These are phyloP conservation scores for Leccinum pseudoinsigne DNA, from an alignment of 1,284 basidiomycete genomes.

Conservation along the genomic window DNA sequence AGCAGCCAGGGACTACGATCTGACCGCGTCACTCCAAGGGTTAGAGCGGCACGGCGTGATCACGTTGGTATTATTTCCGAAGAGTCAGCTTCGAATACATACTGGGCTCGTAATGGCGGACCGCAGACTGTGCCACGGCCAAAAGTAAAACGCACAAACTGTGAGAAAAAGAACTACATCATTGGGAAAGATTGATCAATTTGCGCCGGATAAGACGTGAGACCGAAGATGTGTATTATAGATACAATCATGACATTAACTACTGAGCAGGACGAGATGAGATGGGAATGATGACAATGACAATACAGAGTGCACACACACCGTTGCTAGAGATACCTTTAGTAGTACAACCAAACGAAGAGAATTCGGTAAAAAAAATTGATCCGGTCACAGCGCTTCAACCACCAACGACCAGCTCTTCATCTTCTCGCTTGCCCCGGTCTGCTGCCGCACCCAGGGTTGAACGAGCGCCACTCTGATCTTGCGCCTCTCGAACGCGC, in stretches of 20 bases:
- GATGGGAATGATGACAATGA: neutral
- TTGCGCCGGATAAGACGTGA: neutral
- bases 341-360: slow-evolving; percentile 4
- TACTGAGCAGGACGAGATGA: neutral
- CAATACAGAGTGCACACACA: slow-evolving; percentile 1
- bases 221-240: neutral
- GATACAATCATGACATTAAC: neutral
- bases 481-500: slow-evolving; percentile 34
- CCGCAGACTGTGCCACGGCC: neutral
- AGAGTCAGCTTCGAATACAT: neutral
- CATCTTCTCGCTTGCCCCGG: slow-evolving; percentile 2
- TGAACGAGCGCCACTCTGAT: slow-evolving; percentile 17
- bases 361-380: neutral
- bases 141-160: neutral
- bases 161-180: neutral
- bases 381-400: slow-evolving; percentile 27
- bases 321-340: neutral
- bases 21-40: neutral
- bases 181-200: neutral
- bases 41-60: neutral
- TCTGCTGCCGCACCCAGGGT: neutral
- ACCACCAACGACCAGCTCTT: slow-evolving; percentile 21
- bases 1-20: neutral
- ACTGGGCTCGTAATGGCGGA: neutral
- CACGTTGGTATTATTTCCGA: neutral